Percentiles rank a stretch among this genome's conserved stretches.
These are phyloP conservation scores for Microcyclospora tardicrescens DNA, from an alignment of 2,329 filamentous ascomycete genomes.

Conservation along the genomic window DNA sequence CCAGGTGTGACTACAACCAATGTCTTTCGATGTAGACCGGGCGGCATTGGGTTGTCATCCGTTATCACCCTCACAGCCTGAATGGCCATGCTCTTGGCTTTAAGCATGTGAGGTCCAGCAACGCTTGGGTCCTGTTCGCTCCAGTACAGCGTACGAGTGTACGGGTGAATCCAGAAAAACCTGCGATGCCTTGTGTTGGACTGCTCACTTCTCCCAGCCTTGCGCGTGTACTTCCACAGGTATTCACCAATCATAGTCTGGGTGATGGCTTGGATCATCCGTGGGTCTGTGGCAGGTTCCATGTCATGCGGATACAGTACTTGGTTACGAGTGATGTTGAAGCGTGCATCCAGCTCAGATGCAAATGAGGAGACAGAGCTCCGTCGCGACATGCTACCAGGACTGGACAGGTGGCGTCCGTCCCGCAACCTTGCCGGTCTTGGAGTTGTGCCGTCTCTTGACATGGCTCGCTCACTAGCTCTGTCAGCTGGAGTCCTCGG, in stretches of 20 bases:
- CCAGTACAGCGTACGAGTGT: constrained; percentile 94
- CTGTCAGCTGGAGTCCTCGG: constrained; percentile 17
- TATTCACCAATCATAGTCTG: constrained; percentile 99
- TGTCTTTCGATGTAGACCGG: constrained; percentile 88
- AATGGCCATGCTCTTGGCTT: constrained; percentile 82
- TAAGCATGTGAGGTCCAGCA: constrained; percentile 63
- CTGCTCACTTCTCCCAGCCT: constrained; percentile 75
- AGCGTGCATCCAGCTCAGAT: constrained; percentile 82
- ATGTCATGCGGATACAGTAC: constrained; percentile 48
- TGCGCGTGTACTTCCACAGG: constrained; percentile 97
- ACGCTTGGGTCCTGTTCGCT: constrained; percentile 75
- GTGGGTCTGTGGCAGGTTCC: constrained; percentile 64
- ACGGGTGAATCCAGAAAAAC: constrained; percentile 99
- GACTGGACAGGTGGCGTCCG: constrained; percentile 32
- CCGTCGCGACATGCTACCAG: constrained; percentile 37
- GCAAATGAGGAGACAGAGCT: constrained; percentile 92
- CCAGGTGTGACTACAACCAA: constrained; percentile 81
- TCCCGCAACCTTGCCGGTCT: constrained; percentile 33
- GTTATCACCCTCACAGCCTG: constrained; percentile 83
- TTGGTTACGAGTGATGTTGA: constrained; percentile 54
- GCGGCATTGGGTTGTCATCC: constrained; percentile 90
- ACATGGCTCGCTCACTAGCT: constrained; percentile 9
- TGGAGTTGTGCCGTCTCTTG: constrained; percentile 44
- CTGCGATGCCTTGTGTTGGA: constrained; percentile 82
- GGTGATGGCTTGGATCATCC: constrained; percentile 98